Base-by-base conservation (phyloP, 495 filamentous ascomycete genomes). In the Hypoxylon fuscum region DNA sequence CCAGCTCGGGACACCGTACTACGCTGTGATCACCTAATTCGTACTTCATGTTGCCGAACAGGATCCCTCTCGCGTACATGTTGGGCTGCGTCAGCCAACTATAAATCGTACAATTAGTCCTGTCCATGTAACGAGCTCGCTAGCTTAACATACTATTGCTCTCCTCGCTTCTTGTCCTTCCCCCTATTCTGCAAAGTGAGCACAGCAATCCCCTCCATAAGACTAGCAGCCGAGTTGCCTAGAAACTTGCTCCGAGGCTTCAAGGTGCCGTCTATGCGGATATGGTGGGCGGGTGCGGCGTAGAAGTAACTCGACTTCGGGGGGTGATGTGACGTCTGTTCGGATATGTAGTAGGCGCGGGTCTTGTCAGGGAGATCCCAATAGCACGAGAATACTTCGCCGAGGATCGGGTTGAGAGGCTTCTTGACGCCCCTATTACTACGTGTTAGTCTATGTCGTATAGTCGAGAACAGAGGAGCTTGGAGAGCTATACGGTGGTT, bases 1-100 rank as follows among this genome's bases (percentile, higher is more conserved):
- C 86, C 21, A 89, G 78, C 72, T 98, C 96, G 1, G 95, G 90
- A 74, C 94, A 99, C 57, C 87, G 84, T n/a, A 98, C 90, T 65
- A 89, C 91, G 76, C 93, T 96, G 77, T 97, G 93, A 72, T 99
- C 95, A 32, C 95, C 95, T 15, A 99, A 84, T 77, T 99, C 95
- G 76, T 98, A 99, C 75, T 97, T 97, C 95, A 99, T 98, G 76
- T 97, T 98, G 17, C 95, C 95, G 68, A 99, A 97, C 10, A 99
- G 79, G 53, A 99, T 98, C 20, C 95, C 95, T 53, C 95, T 86
- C 31, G 94, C 96, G 74, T 99, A 99, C 93, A 99, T 99, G 74
- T 99, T 99, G 5, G 95, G 95, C 71, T 99, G 95, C 0, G 95
- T 97, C 49, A 97, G 73, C 69, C 69, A 72, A 17, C 69, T 72